Base-by-base conservation (phyloP, 257 asterid species). In the Lycium ferocissimum region DNA sequence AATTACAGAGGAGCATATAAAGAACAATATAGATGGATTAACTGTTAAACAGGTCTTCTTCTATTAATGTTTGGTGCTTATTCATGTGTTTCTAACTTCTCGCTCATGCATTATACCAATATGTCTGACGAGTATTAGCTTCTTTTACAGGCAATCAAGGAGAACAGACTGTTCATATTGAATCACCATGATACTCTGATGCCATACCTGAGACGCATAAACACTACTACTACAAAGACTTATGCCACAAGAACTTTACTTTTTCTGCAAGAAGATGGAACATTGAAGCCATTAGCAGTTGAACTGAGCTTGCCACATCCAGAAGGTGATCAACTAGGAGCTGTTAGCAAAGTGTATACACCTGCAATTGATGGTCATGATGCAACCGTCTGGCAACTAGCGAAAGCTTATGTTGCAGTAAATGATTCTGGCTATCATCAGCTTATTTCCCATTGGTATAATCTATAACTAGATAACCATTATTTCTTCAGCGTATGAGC, bases 391-490 rank as follows among this genome's bases (percentile, higher is more conserved):
- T 91, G 94, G 94, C 91, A 89, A 70, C 73, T 91, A 89, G 94
- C 94, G 1, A 92, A 89, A 83, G 92, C 92, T 72, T 92, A 89
- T 65, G 93, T 69, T 54, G 89, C 88, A 3, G 94, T 92, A 6
- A 92, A 89, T 78, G 94, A 92, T 22, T 84, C 94, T 1, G 93
- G 94, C 8, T 84, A 85, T 83, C 94, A 92, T 87, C 91, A 92
- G 85, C 93, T 92, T 80, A 85, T 90, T 71, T 87, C 93, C 85
- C 94, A 91, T 75, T 91, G 92, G 92, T 90, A 89, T 9, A 6
- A 26, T 65, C 72, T 26, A 26, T 65, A 26, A 33, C 9, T 33
- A 12, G 7, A 10, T 26, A 33, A 2, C 18, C 6, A 0, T 11
- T 12, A 62, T 33, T 33, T 26, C 15, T 65, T 26, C 71, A 1